These are phyloP conservation scores for Leccinum huronense DNA, from an alignment of 1,284 basidiomycete species.

Conservation along the genomic window DNA sequence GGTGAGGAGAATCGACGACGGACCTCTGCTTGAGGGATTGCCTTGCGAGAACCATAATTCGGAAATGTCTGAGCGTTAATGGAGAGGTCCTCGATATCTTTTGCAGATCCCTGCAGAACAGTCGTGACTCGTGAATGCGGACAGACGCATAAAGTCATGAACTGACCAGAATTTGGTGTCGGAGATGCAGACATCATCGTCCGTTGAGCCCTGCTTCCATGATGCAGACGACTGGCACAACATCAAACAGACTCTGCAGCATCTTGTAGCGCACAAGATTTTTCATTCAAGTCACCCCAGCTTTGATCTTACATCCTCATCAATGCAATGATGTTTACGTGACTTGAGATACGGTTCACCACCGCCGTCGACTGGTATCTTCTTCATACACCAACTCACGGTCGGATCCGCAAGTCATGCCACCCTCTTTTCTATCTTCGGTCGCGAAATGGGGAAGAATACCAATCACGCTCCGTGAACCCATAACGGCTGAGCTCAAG, in stretches of 20 bases:
- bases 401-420: neutral
- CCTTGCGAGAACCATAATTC: conserved; percentile 88
- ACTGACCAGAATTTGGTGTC: conserved; percentile 84
- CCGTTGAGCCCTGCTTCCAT: conserved; percentile 51
- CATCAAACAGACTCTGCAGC: conserved; percentile 45
- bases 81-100: conserved; percentile 94
- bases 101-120: conserved; percentile 67
- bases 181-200: conserved; percentile 75
- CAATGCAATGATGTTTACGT: conserved; percentile 93
- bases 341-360: conserved; percentile 80
- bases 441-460: conserved; percentile 94
- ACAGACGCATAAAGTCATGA: conserved; percentile 1
- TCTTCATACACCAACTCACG: conserved; percentile 7
- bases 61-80: conserved; percentile 72
- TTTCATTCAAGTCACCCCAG: conserved; percentile 85
- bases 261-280: conserved; percentile 83
- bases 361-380: conserved; percentile 31
- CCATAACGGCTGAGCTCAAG: conserved; percentile 92
- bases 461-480: conserved; percentile 90
- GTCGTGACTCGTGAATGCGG: neutral
- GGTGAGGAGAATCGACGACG: conserved; percentile 12
- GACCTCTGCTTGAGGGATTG: conserved; percentile 90
- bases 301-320: conserved; percentile 68
- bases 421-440: conserved; percentile 59
- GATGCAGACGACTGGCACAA: conserved; percentile 6